Evolutionary conservation across 495 filamentous ascomycete species (phyloP), one percentile per base, ranked within the genome.

Genomic region (Penicillium dipodomyicola): DNA sequence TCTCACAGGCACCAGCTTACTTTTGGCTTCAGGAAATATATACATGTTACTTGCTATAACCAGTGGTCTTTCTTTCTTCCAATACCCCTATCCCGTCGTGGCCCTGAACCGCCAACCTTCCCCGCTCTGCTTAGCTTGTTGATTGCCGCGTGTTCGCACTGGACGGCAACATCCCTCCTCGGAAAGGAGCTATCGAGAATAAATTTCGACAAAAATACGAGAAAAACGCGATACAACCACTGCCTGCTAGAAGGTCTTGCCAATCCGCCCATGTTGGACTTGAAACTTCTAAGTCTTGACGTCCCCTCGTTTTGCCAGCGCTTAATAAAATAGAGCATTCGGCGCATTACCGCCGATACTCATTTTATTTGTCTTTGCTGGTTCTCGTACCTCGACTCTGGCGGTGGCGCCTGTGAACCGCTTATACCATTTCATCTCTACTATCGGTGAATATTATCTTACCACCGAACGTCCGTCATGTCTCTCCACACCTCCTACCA

Each of bases 401-500:
- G 52, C 33, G 60, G 56, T 47, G 59, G 52, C 47, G 52, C 35
- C 20, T 39, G 35, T 35, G 48, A 49, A 53, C 35, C 40, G 32
- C 35, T 25, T 15, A 29, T 27, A 33, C 35, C 23, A 27, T 33
- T 33, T 32, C 42, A 20, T 39, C 20, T 20, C 29, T 25, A 40
- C 39, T 12, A 17, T 47, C 52, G 52, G 52, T 33, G 52, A 44
- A 54, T 47, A 37, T 54, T 30, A 45, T 27, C 25, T 49, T 39
- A 23, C 22, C 29, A 15, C 44, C 45, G 8, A 51, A 63, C 25
- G 33, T 6, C 17, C 59, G 57, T 32, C 60, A 81, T 82, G 78
- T 75, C 78, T 32, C 79, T 81, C 62, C 78, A 76, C 48, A 72
- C 81, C 25, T 75, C 73, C 15, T 84, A 85, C 58, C 80, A 96